A percentile compares a stretch with the other conserved stretches of the same genome.
These are phyloP conservation scores for Pseudogymnoascus pannorum DNA, from an alignment of 2,329 filamentous ascomycete species.

Conservation along the genomic window DNA sequence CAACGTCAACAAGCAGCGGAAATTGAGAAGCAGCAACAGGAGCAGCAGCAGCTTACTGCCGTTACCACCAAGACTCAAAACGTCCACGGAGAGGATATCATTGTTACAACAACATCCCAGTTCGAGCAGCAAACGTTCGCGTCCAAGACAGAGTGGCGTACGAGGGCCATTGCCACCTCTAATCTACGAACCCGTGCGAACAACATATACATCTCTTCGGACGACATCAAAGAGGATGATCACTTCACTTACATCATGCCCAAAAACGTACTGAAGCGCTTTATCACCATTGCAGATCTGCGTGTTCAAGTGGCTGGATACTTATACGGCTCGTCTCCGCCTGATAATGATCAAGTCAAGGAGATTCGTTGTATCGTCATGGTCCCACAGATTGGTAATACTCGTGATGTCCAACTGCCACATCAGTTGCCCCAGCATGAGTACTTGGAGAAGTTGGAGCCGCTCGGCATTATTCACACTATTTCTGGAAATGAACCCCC, in stretches of 20 bases:
- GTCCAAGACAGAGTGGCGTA: slow-evolving; percentile 98
- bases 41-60: slow-evolving; percentile 91
- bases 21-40: slow-evolving; percentile 97
- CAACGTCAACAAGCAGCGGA: slow-evolving; percentile 97
- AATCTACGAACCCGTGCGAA: slow-evolving; percentile 90
- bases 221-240: slow-evolving; percentile 76
- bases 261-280: slow-evolving; percentile 96
- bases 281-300: slow-evolving; percentile 94
- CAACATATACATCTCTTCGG: slow-evolving; percentile 97
- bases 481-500: slow-evolving; percentile 88
- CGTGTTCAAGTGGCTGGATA: slow-evolving; percentile 95
- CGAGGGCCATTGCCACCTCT: slow-evolving; percentile 89
- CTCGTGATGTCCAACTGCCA: slow-evolving; percentile 84
- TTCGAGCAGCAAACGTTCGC: slow-evolving; percentile 97
- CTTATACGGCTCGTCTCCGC: slow-evolving; percentile 84
- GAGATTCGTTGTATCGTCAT: slow-evolving; percentile 95
- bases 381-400: slow-evolving; percentile 91
- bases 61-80: slow-evolving; percentile 99
- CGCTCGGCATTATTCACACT: slow-evolving; percentile 91
- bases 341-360: slow-evolving; percentile 94
- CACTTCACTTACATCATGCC: slow-evolving; percentile 95
- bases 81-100: slow-evolving; percentile 92
- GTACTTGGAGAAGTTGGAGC: slow-evolving; percentile 77
- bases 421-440: slow-evolving; percentile 88
- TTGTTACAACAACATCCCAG: slow-evolving; percentile 95